phyloP scores from a whole-genome alignment of 2,329 filamentous ascomycete genomes.

The Epichloe festucae region DNA sequence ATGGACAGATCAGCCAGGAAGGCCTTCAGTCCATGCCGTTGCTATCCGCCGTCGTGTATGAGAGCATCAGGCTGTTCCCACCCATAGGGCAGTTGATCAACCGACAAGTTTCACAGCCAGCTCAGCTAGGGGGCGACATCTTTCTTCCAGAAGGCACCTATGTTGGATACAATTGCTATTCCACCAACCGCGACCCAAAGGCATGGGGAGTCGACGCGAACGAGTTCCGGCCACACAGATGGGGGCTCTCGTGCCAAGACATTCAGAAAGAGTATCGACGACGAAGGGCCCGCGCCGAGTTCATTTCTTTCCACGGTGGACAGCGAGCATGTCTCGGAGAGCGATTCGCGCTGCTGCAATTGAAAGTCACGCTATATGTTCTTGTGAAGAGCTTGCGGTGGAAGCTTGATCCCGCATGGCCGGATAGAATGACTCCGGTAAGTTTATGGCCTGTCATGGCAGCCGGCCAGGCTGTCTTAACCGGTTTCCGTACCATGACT shows the following conservation, averaged over 20 bases:
- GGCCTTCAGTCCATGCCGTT: conserved; percentile 23
- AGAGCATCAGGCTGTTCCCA: conserved; percentile 33
- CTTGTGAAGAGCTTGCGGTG: conserved; percentile 17
- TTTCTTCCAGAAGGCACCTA: conserved; percentile 23
- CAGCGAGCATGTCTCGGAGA: conserved; percentile 27
- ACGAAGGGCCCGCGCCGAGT: conserved; percentile 22
- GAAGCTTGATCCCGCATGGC: conserved; percentile 20
- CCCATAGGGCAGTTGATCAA: conserved; percentile 37
- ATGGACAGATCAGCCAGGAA: conserved; percentile 6
- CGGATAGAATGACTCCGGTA: conserved; percentile 21
- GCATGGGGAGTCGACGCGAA: conserved; percentile 21
- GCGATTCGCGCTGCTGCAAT: conserved; percentile 25
- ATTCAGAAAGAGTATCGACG: conserved; percentile 22
- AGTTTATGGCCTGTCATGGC: conserved; percentile 4
- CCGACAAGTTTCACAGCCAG: conserved; percentile 18
- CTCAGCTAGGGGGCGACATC: conserved; percentile 17
- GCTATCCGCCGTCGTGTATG: conserved; percentile 31
- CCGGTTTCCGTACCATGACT: neutral
- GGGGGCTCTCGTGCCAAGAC: conserved; percentile 21
- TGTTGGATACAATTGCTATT: conserved; percentile 27
- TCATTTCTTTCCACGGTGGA: conserved; percentile 30
- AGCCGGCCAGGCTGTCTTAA: neutral
- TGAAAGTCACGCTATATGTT: conserved; percentile 21
- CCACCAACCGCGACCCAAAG: conserved; percentile 22
- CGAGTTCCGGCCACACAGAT: conserved; percentile 25